Evolutionary conservation across 345 rosid species (phyloP), one percentile per base, ranked within the genome.

Genomic region (Citrus unshiu): DNA sequence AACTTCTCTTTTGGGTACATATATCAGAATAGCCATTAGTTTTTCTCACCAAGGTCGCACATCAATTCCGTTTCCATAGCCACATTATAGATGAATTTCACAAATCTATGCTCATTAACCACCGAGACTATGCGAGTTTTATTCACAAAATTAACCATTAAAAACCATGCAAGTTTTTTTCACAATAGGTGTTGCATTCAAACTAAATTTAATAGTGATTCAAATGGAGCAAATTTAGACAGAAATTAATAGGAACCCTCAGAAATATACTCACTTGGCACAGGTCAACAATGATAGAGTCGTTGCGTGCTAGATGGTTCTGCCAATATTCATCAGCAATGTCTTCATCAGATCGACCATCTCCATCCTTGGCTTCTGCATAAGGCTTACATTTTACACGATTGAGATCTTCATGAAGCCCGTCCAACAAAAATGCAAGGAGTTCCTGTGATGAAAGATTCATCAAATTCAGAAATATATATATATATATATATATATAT

Each of bases 381-480:
- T 94, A 96, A 68, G 98, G 98, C 81, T 96, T 94, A 81, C 90
- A 83, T 86, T 78, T 96, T 68, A 96, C 99, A 73, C 95, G 97
- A 83, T 94, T 96, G 70, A 96, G 95, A 86, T 94, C 98, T 88
- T 96, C 98, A 74, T 94, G 99, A 57, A 93, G 98, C 81, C 99
- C 98, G 88, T 96, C 99, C 86, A 96, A 80, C 84, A 96, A 89
- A 88, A 96, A 96, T 60, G 97, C 94, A 80, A 96, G 89, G 68
- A 94, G 93, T 84, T 96, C 99, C 99, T 96, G 84, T 78, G 76
- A 83, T 39, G 49, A 68, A 76, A 56, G 78, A 74, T 66, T 74
- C 46, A 86, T 79, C 70, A 78, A 78, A 80, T 16, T 81, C 70
- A 84, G 78, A 80, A 35, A 35, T 35, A 35, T 35, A 35, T 8